Evolutionary conservation across 2,329 filamentous ascomycete genomes (phyloP), one percentile per base, ranked within the genome.

Genomic region (Raffaelea arxii): DNA sequence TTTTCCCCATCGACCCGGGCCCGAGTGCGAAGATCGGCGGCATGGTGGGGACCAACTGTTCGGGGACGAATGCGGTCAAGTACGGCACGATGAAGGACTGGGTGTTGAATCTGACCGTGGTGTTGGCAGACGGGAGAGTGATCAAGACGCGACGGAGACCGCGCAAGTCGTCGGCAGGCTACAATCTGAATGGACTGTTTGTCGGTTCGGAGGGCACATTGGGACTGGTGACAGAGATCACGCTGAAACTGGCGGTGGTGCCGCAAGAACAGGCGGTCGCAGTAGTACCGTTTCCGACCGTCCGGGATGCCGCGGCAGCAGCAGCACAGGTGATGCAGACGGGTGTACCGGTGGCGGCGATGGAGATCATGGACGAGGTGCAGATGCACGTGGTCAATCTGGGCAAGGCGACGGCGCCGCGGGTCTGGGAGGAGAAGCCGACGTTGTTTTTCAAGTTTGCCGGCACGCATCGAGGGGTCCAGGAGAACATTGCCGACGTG

Each of bases 71-170:
- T 56, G 84, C 84, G 3, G 84, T 89, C 36, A 75, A 80, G 54
- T 91, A 91, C 58, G 86, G 86, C 6, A 90, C 86, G 0, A 91
- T 91, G 86, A 88, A 86, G 59, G 86, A 91, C 57, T 90, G 85
- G 84, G 84, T 91, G 23, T 79, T 91, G 58, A 89, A 89, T 56
- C 64, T 91, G 48, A 91, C 86, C 0, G 83, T 90, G 1, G 86
- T 91, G 1, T 73, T 91, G 24, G 81, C 86, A 10, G 85, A 91
- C 56, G 86, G 86, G 2, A 83, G 77, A 0, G 66, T 91, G 22
- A 84, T 91, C 66, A 91, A 90, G 67, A 91, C 86, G 0, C 74
- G 84, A 46, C 73, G 79, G 40, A 70, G 87, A n/a, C 86, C 86
- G 11, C 73, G 84, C 48, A 92, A 94, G 61, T 86, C 83, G 0